Evolutionary conservation across 2,329 filamentous ascomycete genomes (phyloP).

Genomic region (Pestalotiopsis sp.): DNA sequence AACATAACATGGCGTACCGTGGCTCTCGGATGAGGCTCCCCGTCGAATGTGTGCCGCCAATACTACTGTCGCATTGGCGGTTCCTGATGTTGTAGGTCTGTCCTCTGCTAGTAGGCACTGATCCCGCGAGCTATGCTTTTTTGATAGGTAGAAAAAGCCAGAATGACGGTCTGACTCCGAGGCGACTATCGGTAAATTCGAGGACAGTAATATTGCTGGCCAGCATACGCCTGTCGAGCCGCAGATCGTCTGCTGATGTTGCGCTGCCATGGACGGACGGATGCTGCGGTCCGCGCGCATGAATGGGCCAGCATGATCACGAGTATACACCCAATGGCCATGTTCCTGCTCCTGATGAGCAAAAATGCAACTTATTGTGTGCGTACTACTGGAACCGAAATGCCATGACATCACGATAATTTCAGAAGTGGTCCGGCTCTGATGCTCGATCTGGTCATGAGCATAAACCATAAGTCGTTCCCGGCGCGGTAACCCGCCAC

Average conservation of each 20-base stretch:
- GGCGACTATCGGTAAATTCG: neutral
- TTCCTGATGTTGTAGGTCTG: neutral
- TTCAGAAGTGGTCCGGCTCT: slow-evolving; percentile 3
- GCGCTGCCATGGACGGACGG: neutral
- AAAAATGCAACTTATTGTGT: neutral
- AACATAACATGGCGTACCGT: neutral
- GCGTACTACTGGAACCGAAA: neutral
- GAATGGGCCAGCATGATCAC: neutral
- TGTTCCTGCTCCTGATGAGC: neutral
- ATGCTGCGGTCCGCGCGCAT: neutral
- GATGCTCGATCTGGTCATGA: slow-evolving; percentile 3
- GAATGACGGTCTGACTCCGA: neutral
- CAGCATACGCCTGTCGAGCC: neutral
- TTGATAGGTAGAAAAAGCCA: neutral
- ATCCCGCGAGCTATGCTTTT: neutral
- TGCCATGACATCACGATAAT: neutral
- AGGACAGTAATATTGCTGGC: neutral
- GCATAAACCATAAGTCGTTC: neutral
- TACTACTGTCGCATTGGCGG: neutral
- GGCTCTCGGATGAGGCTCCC: neutral
- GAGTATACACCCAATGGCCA: neutral
- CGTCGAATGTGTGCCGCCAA: neutral
- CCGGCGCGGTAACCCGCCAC: slow-evolving; percentile 6
- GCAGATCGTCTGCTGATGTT: neutral
- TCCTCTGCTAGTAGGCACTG: neutral